Base-by-base conservation (phyloP, 2,329 filamentous ascomycete genomes). In the Colletotrichum tanaceti region DNA sequence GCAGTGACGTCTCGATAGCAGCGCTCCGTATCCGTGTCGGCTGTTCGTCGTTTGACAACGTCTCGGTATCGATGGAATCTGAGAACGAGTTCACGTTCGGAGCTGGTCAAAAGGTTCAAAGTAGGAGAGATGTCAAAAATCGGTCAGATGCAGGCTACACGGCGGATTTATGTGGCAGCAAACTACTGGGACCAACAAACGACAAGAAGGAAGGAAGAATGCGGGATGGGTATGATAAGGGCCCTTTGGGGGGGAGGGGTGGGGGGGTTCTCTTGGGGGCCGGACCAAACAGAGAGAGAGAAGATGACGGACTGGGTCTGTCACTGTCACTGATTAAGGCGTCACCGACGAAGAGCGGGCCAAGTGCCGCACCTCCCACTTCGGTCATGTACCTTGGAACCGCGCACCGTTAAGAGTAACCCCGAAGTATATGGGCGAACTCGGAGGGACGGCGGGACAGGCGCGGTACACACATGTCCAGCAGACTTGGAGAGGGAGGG, bases 151-250 rank as follows among this genome's bases (percentile, higher is more conserved):
- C 38, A 52, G 62, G 55, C 65, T 43, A 68, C 59, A 63, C 59
- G 46, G 60, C 50, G 63, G 54, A 68, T 68, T 60, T 68, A 68
- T 68, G 65, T 68, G 62, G 65, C 65, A 68, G 65, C 49, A 57
- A 59, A 54, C 43, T 59, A 68, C 65, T 65, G 65, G 62, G 50
- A 55, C 65, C 65, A 68, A 65, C 62, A 65, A 38, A 46, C 38
- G 62, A 60, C 49, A 57, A 55, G 55, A 52, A 60, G 55, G 18
- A 52, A 68, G 65, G 62, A 68, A 60, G 65, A 68, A 60, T 55
- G 65, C 65, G 65, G 65, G 65, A 68, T 68, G 49, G 55, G 55
- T 65, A 60, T 61, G 65, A 60, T 57, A 65, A 65, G 65, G 47
- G 47, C 22, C 47, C 49, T 2, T 35, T 7, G 32, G 65, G 65